Evolutionary conservation across 2,329 filamentous ascomycete genomes (phyloP).

Genomic region (Phialocephala subalpina): DNA sequence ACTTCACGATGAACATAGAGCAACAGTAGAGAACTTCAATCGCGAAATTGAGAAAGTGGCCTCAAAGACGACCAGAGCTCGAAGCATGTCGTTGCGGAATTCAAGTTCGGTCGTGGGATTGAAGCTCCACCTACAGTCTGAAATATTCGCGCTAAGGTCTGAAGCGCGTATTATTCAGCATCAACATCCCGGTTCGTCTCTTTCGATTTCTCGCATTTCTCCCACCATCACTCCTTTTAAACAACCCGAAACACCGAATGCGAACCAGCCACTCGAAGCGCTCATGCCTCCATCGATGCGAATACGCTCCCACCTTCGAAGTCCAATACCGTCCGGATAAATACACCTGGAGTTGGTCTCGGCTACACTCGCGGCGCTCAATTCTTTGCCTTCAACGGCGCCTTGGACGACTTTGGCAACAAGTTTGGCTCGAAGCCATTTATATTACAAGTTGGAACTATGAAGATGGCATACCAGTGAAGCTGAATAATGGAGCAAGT

Average conservation of each 20-base stretch:
- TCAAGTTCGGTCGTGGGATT: not conserved
- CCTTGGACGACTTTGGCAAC: not conserved
- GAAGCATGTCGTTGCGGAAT: not conserved
- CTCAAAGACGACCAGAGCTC: not conserved
- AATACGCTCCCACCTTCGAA: not conserved
- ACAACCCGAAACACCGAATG: not conserved
- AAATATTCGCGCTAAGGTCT: not conserved
- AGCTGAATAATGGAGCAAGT: not conserved
- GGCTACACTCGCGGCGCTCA: not conserved
- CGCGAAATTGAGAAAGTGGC: not conserved
- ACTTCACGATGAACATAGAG: no score
- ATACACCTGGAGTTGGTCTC: not conserved
- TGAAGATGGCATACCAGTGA: not conserved
- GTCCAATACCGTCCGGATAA: not conserved
- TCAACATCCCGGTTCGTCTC: not conserved
- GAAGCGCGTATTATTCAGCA: slow-evolving; percentile 1
- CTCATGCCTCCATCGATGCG: not conserved
- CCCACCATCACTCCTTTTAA: not conserved
- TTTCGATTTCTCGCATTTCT: not conserved
- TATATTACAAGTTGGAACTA: not conserved
- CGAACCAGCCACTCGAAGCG: not conserved
- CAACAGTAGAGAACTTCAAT: not conserved
- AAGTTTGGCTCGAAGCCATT: not conserved
- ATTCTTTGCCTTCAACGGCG: not conserved
- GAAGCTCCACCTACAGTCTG: not conserved